These are phyloP conservation scores for Pythium utonaiense DNA, from an alignment of 352 stramenopile genomes.

Conservation along the genomic window DNA sequence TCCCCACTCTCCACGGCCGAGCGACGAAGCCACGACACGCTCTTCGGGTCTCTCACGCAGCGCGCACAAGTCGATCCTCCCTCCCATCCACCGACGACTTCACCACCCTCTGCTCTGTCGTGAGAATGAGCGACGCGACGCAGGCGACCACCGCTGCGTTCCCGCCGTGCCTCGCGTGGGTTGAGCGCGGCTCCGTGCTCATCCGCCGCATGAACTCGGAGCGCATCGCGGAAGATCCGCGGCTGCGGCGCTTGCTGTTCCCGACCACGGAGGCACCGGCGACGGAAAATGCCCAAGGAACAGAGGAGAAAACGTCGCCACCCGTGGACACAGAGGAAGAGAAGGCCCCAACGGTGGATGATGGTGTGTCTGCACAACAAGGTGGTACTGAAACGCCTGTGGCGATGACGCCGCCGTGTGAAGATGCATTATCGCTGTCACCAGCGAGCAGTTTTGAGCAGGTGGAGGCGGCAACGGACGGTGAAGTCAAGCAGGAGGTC, in stretches of 20 bases:
- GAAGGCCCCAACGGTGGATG: too few species aligned
- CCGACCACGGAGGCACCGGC: conserved; percentile 1
- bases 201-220: conserved; percentile 89
- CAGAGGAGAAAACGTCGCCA: too few species aligned
- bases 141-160: conserved; percentile 21
- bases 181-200: conserved; percentile 78
- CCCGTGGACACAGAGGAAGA: too few species aligned
- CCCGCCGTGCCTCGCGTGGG: conserved; percentile 55
- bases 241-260: conserved; percentile 61
- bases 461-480: conserved; percentile 55
- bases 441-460: conserved; percentile 62
- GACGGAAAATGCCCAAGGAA: conserved; percentile 24
- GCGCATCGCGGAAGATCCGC: conserved; percentile 79
- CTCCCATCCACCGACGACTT: too few species aligned
- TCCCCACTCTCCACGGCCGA: too few species aligned
- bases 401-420: not conserved
- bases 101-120: too few species aligned
- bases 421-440: conserved; percentile 18
- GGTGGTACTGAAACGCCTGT: too few species aligned
- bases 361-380: too few species aligned
- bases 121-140: conserved; percentile 6
- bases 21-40: too few species aligned
- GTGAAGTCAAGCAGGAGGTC: conserved; percentile 67
- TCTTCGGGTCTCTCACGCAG: not conserved
- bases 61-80: too few species aligned